Evolutionary conservation across 225 moss, liverwort and hornwort species (phyloP).

Genomic region (Rhytidiadelphus loreus): DNA sequence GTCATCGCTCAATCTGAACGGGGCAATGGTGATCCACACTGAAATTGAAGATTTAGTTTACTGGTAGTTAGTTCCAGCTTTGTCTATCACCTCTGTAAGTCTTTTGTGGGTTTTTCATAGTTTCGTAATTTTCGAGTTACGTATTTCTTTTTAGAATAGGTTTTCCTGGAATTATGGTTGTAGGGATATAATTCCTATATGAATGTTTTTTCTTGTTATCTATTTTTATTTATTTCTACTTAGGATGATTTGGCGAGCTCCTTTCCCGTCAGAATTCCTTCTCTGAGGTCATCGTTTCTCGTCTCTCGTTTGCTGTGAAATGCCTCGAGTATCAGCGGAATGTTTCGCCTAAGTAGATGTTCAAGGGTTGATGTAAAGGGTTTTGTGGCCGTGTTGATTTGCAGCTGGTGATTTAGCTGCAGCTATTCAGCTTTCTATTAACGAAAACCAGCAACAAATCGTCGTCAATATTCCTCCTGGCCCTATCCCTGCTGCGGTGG

Average conservation of each 20-base stretch:
- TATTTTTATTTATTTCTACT: not conserved
- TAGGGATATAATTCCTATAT: not conserved
- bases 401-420: constrained; percentile 97
- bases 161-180: not conserved
- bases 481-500: constrained; percentile 62
- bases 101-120: not conserved
- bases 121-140: not conserved
- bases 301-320: not conserved
- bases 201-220: not conserved
- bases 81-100: not conserved
- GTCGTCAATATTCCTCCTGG: constrained; percentile 70
- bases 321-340: not conserved
- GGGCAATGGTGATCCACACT: not conserved
- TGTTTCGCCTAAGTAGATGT: not conserved
- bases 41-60: not conserved
- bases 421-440: constrained; percentile 94
- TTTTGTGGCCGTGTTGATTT: constrained; percentile 1
- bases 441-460: constrained; percentile 52
- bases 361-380: not conserved
- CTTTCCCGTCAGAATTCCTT: not conserved
- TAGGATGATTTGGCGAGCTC: not conserved
- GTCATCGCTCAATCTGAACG: not conserved
- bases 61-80: not conserved
- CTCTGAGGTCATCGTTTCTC: not conserved
- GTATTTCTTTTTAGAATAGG: not conserved